Conservation (phyloP, 2,329 filamentous ascomycete species). For the Cadophora luteo-olivacea region DNA sequence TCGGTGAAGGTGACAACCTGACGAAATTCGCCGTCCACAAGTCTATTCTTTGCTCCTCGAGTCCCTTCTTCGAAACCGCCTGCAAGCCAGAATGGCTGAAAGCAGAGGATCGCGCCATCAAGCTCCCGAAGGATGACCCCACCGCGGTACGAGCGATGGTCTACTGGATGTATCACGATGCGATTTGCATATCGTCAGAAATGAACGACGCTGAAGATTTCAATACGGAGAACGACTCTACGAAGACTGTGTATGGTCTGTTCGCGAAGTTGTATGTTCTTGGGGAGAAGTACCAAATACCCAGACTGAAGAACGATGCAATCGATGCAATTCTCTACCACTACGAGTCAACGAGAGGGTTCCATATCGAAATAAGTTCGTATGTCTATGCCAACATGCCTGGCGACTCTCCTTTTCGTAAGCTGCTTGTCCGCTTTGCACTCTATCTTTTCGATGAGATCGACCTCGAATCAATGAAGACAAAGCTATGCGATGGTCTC, state of each 20-base stretch:
- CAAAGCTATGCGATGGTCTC: background rate
- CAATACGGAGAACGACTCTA: background rate
- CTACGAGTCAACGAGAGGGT: background rate
- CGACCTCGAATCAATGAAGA: background rate
- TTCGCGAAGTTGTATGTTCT: background rate
- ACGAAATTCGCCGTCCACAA: background rate
- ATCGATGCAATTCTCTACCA: background rate
- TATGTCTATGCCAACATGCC: background rate
- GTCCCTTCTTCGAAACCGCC: background rate
- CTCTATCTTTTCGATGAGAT: background rate
- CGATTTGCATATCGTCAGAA: background rate
- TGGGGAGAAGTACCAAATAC: background rate
- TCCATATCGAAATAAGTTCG: no score
- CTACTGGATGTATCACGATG: background rate
- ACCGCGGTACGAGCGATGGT: background rate
- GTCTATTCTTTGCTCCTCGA: background rate
- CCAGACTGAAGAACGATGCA: background rate
- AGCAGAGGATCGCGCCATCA: background rate
- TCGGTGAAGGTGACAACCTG: background rate
- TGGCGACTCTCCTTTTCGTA: background rate
- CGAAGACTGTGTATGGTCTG: background rate
- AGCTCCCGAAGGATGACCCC: background rate
- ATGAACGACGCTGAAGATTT: background rate
- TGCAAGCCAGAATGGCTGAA: conserved; percentile 1
- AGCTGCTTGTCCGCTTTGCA: background rate